phyloP scores from a whole-genome alignment of 768 basidiomycete genomes.

The Sporobolomyces phaffii region DNA sequence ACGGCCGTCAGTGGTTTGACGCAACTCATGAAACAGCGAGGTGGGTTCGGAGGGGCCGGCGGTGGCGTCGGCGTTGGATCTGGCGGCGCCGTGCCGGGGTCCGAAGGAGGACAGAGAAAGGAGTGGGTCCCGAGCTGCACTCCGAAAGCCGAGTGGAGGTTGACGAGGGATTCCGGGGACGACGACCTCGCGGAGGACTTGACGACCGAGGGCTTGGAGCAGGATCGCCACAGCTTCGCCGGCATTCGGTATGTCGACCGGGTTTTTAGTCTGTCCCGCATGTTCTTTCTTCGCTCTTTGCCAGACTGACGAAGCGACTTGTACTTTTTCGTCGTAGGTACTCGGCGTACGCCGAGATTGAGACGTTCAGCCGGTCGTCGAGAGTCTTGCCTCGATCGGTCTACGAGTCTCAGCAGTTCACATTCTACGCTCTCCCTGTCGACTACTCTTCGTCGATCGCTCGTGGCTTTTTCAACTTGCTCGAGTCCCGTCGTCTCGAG shows the following conservation, averaged over 20 bases:
- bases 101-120: background rate
- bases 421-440: constrained; percentile 67
- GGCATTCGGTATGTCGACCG: constrained; percentile 1
- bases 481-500: constrained; percentile 8
- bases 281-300: no score
- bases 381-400: constrained; percentile 64
- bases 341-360: constrained; percentile 68
- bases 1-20: constrained; percentile 32
- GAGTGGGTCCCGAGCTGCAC: constrained; percentile 6
- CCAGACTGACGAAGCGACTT: no score
- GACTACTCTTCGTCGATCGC: constrained; percentile 53
- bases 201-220: background rate
- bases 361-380: constrained; percentile 60
- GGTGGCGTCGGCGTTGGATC: background rate
- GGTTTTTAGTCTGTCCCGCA: no score
- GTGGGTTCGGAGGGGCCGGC: background rate
- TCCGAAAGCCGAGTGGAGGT: constrained; percentile 17
- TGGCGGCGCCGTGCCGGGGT: background rate
- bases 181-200: constrained; percentile 14
- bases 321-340: constrained; percentile 43
- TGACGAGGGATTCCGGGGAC: constrained; percentile 11
- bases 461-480: background rate
- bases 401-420: constrained; percentile 78
- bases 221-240: background rate
- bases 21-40: constrained; percentile 29